These are phyloP conservation scores for Cladosporium halotolerans DNA, from an alignment of 2,329 filamentous ascomycete genomes.

Conservation along the genomic window DNA sequence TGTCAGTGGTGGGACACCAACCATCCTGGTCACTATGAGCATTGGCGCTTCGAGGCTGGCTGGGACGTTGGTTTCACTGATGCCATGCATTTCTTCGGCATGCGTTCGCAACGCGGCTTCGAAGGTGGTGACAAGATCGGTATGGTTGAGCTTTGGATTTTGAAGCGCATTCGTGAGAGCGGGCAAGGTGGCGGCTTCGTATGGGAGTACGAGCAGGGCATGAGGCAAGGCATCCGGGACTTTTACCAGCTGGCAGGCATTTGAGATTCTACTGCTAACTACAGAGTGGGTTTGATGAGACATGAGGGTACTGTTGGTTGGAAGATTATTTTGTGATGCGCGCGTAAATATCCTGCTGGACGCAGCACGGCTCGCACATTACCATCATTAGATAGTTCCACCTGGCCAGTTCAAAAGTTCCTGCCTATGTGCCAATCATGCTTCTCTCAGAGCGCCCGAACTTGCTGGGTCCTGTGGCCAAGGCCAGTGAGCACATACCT, in stretches of 20 bases:
- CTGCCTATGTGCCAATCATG: too few species aligned
- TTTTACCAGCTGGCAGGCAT: constrained; percentile 33
- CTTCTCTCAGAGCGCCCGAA: too few species aligned
- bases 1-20: constrained; percentile 45
- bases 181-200: constrained; percentile 42
- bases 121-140: constrained; percentile 49
- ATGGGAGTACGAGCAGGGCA: constrained; percentile 48
- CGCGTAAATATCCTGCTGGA: too few species aligned
- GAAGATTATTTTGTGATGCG: not conserved
- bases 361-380: too few species aligned
- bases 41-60: constrained; percentile 50
- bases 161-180: constrained; percentile 49
- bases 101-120: constrained; percentile 31
- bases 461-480: too few species aligned
- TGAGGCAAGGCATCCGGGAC: constrained; percentile 41
- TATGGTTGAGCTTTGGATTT: constrained; percentile 51
- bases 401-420: too few species aligned
- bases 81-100: constrained; percentile 46
- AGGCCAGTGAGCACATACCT: too few species aligned
- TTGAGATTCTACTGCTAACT: constrained; percentile 6
- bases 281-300: not conserved
- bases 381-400: too few species aligned
- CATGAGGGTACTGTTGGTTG: not conserved
- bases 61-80: constrained; percentile 54
- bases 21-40: constrained; percentile 42